Evolutionary conservation across 148 eudicot species (phyloP).

Genomic region (Vaccinium darrowii): DNA sequence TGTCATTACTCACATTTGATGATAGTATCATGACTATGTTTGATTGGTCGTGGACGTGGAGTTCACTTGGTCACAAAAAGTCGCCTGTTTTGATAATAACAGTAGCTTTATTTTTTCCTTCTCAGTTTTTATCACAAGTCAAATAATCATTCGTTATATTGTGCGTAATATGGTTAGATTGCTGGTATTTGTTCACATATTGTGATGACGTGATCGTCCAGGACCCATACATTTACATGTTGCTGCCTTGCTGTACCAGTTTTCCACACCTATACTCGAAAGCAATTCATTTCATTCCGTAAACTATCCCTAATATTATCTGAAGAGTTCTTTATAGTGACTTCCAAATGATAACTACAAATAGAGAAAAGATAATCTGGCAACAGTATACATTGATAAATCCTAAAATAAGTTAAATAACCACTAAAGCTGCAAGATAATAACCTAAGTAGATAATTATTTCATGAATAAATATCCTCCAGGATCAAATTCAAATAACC

Average conservation of each 20-base stretch:
- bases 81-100: background rate
- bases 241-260: too few relatives aligned
- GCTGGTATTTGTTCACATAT: background rate
- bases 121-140: background rate
- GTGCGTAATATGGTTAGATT: background rate
- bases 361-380: background rate
- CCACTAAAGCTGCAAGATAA: background rate
- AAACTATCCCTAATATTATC: background rate
- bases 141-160: background rate
- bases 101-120: background rate
- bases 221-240: too few relatives aligned
- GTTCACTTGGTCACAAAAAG: background rate
- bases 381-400: background rate
- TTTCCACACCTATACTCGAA: background rate
- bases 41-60: background rate
- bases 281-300: background rate
- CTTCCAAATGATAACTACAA: background rate
- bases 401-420: background rate
- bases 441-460: background rate
- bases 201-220: background rate
- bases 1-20: background rate
- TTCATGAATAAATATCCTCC: background rate
- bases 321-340: background rate
- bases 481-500: background rate
- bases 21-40: background rate